Evolutionary conservation across 805 yeast genomes (phyloP).

Genomic region (Saccharomycopsis javanensis): DNA sequence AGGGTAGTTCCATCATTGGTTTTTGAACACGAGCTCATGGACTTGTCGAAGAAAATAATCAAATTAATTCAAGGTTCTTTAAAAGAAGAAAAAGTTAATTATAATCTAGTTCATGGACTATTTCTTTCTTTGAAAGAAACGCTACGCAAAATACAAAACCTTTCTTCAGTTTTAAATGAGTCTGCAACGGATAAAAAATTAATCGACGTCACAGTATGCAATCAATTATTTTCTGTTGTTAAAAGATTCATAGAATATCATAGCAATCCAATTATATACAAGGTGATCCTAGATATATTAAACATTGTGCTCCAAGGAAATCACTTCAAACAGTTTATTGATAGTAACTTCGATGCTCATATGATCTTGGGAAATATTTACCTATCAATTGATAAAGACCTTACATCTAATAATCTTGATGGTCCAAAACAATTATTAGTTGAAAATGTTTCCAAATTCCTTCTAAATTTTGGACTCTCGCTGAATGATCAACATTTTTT

Average conservation of each 20-base stretch:
- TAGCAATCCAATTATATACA: slow-evolving; percentile 27
- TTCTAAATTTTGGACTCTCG: slow-evolving; percentile 22
- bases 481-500: slow-evolving; percentile 21
- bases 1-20: slow-evolving; percentile 49
- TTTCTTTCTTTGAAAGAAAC: slow-evolving; percentile 39
- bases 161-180: neutral
- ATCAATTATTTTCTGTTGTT: slow-evolving; percentile 12
- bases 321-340: neutral
- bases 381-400: neutral
- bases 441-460: slow-evolving; percentile 25
- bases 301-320: slow-evolving; percentile 16
- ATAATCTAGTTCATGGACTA: slow-evolving; percentile 50
- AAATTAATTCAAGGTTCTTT: slow-evolving; percentile 16
- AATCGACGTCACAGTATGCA: slow-evolving; percentile 17
- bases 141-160: slow-evolving; percentile 3
- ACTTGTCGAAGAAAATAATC: slow-evolving; percentile 22
- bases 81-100: slow-evolving; percentile 15
- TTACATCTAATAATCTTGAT: slow-evolving; percentile 25
- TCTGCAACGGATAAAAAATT: neutral
- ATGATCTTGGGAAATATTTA: neutral
- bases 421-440: slow-evolving; percentile 44
- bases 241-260: neutral
- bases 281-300: slow-evolving; percentile 27
- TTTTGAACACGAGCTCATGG: slow-evolving; percentile 23
- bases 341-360: neutral